A percentile compares a stretch with the other conserved stretches of the same genome.
phyloP scores from a whole-genome alignment of 1,284 basidiomycete genomes.

The Fomitopsis schrenkii region DNA sequence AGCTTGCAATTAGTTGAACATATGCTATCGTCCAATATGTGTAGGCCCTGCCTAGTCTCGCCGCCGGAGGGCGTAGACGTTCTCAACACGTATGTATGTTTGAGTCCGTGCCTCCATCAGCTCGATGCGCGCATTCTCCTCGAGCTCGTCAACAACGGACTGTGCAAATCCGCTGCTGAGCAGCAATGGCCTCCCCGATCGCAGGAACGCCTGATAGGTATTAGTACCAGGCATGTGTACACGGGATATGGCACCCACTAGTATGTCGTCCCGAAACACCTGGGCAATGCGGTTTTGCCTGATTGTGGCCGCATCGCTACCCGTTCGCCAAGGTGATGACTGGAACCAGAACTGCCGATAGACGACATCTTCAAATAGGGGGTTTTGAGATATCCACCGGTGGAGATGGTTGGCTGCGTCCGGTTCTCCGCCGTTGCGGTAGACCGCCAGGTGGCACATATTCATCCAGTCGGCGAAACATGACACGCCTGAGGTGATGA shows the following conservation, averaged over 20 bases:
- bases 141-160: constrained; percentile 46
- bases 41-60: constrained; percentile 5
- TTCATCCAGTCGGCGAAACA: constrained; percentile 63
- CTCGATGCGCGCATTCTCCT: constrained; percentile 46
- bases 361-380: constrained; percentile 51
- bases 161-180: constrained; percentile 56
- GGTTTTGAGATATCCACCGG: constrained; percentile 48
- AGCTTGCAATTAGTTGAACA: not conserved
- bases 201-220: constrained; percentile 51
- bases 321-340: constrained; percentile 41
- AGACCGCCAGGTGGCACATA: constrained; percentile 45
- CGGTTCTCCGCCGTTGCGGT: constrained; percentile 52
- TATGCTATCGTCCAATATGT: not conserved
- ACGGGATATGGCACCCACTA: constrained; percentile 23
- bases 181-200: constrained; percentile 61
- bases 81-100: constrained; percentile 51
- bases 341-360: constrained; percentile 58
- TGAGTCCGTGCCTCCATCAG: constrained; percentile 42
- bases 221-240: not conserved
- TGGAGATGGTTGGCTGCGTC: constrained; percentile 55
- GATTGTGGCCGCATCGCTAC: constrained; percentile 23
- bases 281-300: constrained; percentile 29
- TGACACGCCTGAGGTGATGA: constrained; percentile 42
- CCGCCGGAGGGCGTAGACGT: constrained; percentile 55
- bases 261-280: constrained; percentile 41